Base-by-base conservation (phyloP, 2,329 filamentous ascomycete species). In the Coniella vitis region DNA sequence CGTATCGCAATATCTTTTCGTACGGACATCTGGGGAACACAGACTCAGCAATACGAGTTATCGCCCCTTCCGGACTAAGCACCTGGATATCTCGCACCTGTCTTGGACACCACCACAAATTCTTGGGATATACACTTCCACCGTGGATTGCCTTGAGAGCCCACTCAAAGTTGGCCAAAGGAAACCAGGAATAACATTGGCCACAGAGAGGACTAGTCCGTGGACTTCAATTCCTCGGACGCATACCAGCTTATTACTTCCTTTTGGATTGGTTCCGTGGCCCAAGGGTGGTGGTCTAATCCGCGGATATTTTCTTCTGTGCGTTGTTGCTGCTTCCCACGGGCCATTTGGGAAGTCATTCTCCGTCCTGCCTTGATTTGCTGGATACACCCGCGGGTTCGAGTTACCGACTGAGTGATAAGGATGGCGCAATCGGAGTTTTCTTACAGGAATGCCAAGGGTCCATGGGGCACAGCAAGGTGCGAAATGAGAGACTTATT, bases 371-470 rank as follows among this genome's bases (percentile, higher is more conserved):
- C 67, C 65, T 64, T 63, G n/a, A 14, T 22, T 21, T 20, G 20
- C 14, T 39, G 20, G 58, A 61, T 62, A 52, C 19, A 36, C 39
- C 31, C 16, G 38, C 35, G 47, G 37, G 40, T 35, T 43, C 47
- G 47, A 38, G 31, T 38, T 43, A 14, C 21, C 20, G 47, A 50
- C 36, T 47, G 44, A 25, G 39, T 61, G 63, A 60, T 41, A 14
- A 63, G 68, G 54, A 72, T 74, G 71, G 66, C 69, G 38, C 70
- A 72, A 55, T 66, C 69, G 59, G 69, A 74, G 47, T 67, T 71
- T 66, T 65, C 68, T 54, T 76, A 75, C 63, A 70, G 68, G 60
- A 66, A 63, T 54, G 60, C 72, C 56, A 53, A 53, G 47, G 51
- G 48, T 51, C 48, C 51, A 16, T 53, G 51, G 51, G 51, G 37